Evolutionary conservation across 345 rosid genomes (phyloP), one percentile per base, ranked within the genome.

Genomic region (Moringa oleifera): DNA sequence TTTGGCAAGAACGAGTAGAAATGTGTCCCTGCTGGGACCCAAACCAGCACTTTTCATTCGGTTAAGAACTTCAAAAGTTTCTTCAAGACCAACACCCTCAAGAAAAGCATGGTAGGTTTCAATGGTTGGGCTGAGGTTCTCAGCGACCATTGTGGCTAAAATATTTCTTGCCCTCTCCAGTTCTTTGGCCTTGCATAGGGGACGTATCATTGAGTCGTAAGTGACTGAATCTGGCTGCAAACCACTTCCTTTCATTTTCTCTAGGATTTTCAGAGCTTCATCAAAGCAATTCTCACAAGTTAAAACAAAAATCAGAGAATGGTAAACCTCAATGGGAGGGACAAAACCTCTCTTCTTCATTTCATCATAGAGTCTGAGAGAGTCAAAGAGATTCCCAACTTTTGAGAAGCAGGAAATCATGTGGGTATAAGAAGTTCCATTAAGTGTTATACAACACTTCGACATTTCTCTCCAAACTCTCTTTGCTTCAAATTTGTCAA

Each of bases 381-480:
- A 81, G 62, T 90, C 94, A 23, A 90, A 93, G 51, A 93, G 94
- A 75, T 84, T 86, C 62, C 91, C 87, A 61, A 73, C 84, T 81
- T 80, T 86, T 7, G 98, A 81, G 78, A 87, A 90, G 81, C 94
- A 84, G 64, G 87, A 83, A 74, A 90, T 86, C 94, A 93, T 80
- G 74, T 67, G 74, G 59, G 73, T 45, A 58, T 88, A 86, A 56
- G 97, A 88, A 62, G 81, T 77, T 19, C 79, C 77, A 77, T 86
- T 68, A 9, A 97, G 97, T 13, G 70, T 64, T 23, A 90, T 70
- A 68, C 97, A 93, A 62, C 64, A 78, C 57, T 69, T 73, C 23
- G 90, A 83, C 96, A 90, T 87, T 76, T 87, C 90, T 70, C 86
- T 75, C 96, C 97, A 90, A 65, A 90, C 58, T 76, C 97, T 80